These are phyloP conservation scores for Trichoderma erinaceum DNA, from an alignment of 495 filamentous ascomycete species.

Conservation along the genomic window DNA sequence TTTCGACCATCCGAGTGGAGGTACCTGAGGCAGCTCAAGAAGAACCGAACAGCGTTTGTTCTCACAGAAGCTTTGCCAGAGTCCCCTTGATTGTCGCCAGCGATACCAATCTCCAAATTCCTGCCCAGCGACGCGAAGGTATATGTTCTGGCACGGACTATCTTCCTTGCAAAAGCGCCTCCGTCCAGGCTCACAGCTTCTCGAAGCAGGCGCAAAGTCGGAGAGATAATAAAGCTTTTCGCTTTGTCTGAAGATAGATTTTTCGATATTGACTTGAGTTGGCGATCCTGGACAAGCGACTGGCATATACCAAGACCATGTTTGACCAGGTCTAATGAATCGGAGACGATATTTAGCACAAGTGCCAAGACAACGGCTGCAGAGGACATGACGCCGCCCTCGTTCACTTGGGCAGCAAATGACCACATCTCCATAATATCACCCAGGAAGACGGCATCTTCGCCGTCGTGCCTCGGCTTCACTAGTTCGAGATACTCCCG, in stretches of 20 bases:
- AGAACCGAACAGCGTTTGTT: slow-evolving; percentile 66
- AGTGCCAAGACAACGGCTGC: slow-evolving; percentile 71
- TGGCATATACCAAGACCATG: slow-evolving; percentile 67
- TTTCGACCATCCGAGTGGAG: slow-evolving; percentile 63
- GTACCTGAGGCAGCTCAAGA: slow-evolving; percentile 66
- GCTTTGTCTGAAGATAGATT: slow-evolving; percentile 64
- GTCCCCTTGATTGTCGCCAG: slow-evolving; percentile 49
- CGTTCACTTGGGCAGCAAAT: slow-evolving; percentile 62
- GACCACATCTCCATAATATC: slow-evolving; percentile 77
- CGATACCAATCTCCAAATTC: slow-evolving; percentile 48
- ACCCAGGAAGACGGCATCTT: slow-evolving; percentile 54
- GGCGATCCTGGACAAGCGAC: slow-evolving; percentile 63
- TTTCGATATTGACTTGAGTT: slow-evolving; percentile 64
- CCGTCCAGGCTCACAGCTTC: slow-evolving; percentile 78
- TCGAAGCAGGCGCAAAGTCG: slow-evolving; percentile 70
- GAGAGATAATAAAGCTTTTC: slow-evolving; percentile 80
- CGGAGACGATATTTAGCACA: slow-evolving; percentile 66
- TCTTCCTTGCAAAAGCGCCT: slow-evolving; percentile 60
- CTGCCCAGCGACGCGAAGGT: slow-evolving; percentile 67
- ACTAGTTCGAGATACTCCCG: slow-evolving; percentile 67
- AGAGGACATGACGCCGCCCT: slow-evolving; percentile 66
- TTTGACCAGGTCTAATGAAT: slow-evolving; percentile 60
- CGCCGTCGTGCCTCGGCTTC: slow-evolving; percentile 46
- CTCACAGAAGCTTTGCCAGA: slow-evolving; percentile 62
- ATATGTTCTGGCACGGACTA: slow-evolving; percentile 63